Evolutionary conservation across 352 stramenopile genomes (phyloP).

Genomic region (Thraustotheca clavata): DNA sequence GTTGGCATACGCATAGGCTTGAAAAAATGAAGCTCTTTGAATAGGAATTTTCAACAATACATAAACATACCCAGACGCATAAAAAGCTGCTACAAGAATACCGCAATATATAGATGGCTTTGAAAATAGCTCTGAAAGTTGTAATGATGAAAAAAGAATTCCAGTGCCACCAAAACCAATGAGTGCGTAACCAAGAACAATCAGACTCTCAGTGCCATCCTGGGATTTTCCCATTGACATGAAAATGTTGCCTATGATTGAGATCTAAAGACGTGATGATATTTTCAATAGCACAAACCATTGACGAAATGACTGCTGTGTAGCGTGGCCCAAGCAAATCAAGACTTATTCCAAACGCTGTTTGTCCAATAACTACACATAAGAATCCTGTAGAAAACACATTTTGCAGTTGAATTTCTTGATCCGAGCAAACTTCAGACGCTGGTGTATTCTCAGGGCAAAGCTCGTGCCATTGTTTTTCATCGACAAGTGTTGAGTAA

Average conservation of each 20-base stretch:
- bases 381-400: constrained; percentile 17
- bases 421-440: constrained; percentile 6
- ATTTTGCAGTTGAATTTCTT: constrained; percentile 14
- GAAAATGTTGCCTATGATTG: constrained; percentile 18
- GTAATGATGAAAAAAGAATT: constrained; percentile 15
- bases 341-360: constrained; percentile 2
- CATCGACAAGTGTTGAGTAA: constrained; percentile 5
- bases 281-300: not conserved
- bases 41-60: constrained; percentile 6
- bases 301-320: not conserved
- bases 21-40: not conserved
- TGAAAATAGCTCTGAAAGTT: constrained; percentile 12
- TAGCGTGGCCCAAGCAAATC: constrained; percentile 16
- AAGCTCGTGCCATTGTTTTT: constrained; percentile 18
- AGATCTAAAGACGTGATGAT: constrained; percentile 1
- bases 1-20: not conserved
- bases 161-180: constrained; percentile 20
- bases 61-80: constrained; percentile 13
- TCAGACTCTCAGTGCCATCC: constrained; percentile 6
- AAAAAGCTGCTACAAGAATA: constrained; percentile 13
- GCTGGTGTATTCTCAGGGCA: constrained; percentile 13
- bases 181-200: constrained; percentile 6
- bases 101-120: constrained; percentile 5
- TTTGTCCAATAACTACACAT: constrained; percentile 8
- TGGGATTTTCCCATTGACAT: constrained; percentile 13